A percentile compares a stretch with the other conserved stretches of the same genome.
phyloP scores from a whole-genome alignment of 106 monocot species.

The Dioscorea zingiberensis region DNA sequence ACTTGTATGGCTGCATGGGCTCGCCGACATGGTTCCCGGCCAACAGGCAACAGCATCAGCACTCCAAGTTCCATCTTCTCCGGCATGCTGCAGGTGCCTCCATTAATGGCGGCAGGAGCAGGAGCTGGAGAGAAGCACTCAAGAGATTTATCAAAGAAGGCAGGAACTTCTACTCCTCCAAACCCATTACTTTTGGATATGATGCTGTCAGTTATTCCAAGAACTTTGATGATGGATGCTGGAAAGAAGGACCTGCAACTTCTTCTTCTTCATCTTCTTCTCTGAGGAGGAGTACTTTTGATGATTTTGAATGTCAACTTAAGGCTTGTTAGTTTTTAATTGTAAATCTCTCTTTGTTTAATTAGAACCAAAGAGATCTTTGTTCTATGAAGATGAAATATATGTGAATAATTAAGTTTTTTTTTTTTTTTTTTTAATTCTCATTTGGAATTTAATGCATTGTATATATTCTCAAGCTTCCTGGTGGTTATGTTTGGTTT shows the following conservation, averaged over 20 bases:
- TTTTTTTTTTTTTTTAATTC: no score
- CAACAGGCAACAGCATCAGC: neutral
- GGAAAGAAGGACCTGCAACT: neutral
- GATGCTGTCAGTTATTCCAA: conserved; percentile 45
- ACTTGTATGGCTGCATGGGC: conserved; percentile 25
- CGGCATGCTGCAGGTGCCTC: neutral
- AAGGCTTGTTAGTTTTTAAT: no score
- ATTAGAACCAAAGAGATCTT: no score
- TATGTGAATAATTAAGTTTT: no score
- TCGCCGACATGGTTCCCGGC: conserved; percentile 30
- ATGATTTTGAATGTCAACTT: no score
- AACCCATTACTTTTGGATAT: conserved; percentile 31
- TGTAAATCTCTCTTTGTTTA: no score
- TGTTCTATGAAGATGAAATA: no score
- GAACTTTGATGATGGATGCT: conserved; percentile 51
- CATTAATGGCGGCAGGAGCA: conserved; percentile 1
- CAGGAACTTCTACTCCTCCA: conserved; percentile 12
- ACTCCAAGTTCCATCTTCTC: conserved; percentile 21
- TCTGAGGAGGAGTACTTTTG: no score
- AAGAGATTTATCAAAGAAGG: conserved; percentile 30
- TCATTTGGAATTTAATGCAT: no score
- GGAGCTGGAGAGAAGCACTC: conserved; percentile 22
- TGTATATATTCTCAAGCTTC: no score
- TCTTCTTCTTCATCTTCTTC: no score
- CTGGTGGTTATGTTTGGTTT: no score